Conservation (phyloP, 2,329 filamentous ascomycete genomes). For the Trichoderma sp. region DNA sequence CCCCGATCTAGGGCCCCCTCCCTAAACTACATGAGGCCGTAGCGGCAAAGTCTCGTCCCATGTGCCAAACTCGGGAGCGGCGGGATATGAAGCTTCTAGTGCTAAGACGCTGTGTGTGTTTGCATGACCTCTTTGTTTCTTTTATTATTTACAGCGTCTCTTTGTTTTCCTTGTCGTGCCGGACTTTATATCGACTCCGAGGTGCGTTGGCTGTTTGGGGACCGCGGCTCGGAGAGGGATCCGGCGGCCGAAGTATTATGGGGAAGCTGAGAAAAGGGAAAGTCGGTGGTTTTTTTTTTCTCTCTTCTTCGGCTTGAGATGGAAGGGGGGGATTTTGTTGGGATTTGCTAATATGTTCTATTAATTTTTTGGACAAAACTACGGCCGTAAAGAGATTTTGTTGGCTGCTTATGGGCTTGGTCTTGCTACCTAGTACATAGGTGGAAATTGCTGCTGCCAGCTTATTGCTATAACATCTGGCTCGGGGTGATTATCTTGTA, state of each 20-base stretch:
- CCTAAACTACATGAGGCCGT: background rate
- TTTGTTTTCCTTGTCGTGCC: background rate
- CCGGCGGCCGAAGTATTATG: background rate
- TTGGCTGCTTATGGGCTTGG: conserved; percentile 5
- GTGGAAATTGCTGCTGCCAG: background rate
- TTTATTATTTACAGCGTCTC: background rate
- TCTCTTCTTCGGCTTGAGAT: background rate
- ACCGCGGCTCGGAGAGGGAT: background rate
- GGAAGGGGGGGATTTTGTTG: background rate
- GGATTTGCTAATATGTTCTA: background rate
- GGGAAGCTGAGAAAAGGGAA: background rate
- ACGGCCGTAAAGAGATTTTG: background rate
- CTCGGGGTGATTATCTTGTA: background rate
- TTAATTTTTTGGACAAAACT: background rate
- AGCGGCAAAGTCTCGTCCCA: background rate
- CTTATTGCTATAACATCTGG: background rate
- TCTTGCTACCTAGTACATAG: background rate
- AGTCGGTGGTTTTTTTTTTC: background rate
- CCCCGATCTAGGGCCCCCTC: background rate
- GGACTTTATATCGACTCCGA: conserved; percentile 18
- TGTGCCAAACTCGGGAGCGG: conserved; percentile 2
- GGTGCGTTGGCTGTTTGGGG: background rate
- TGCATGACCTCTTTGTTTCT: background rate
- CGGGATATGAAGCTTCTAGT: background rate
- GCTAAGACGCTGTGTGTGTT: background rate